phyloP scores from a whole-genome alignment of 148 eudicot species.

The Diospyros lotus region DNA sequence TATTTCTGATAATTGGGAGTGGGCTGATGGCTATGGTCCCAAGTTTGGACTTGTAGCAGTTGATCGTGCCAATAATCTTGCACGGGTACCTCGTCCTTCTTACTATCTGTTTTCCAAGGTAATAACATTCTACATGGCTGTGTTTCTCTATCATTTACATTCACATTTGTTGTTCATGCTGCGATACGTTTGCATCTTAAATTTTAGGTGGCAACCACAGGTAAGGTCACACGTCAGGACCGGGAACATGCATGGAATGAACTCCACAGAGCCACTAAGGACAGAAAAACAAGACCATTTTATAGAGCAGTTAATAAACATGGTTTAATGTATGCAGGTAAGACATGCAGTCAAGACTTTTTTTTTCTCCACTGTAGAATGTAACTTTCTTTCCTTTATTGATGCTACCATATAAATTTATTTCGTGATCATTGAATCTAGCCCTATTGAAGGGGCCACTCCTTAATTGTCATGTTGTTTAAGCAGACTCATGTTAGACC shows the following conservation, averaged over 20 bases:
- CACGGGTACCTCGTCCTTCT: slow-evolving; percentile 85
- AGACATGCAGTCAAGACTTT: slow-evolving; percentile 2
- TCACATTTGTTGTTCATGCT: not conserved
- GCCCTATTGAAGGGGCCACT: not conserved
- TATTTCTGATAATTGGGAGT: slow-evolving; percentile 98
- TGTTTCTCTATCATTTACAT: not conserved
- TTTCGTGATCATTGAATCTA: no score
- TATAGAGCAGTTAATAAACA: slow-evolving; percentile 80
- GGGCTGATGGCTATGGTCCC: slow-evolving; percentile 99
- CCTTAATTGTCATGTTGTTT: not conserved
- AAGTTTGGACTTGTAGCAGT: slow-evolving; percentile 98
- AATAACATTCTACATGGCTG: slow-evolving; percentile 11
- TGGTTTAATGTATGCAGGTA: slow-evolving; percentile 97
- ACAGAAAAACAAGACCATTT: slow-evolving; percentile 76
- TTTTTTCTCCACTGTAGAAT: not conserved
- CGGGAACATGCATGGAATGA: slow-evolving; percentile 75
- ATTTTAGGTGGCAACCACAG: slow-evolving; percentile 69
- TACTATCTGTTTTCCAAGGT: slow-evolving; percentile 82
- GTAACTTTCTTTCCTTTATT: slow-evolving; percentile 4
- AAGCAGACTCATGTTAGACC: not conserved
- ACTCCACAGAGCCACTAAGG: slow-evolving; percentile 62
- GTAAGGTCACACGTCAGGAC: slow-evolving; percentile 72
- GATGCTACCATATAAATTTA: not conserved
- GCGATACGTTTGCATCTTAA: slow-evolving; percentile 6
- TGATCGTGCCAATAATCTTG: slow-evolving; percentile 84